Base-by-base conservation (phyloP, 179 eudicot genomes). In the Drosera spatulata region DNA sequence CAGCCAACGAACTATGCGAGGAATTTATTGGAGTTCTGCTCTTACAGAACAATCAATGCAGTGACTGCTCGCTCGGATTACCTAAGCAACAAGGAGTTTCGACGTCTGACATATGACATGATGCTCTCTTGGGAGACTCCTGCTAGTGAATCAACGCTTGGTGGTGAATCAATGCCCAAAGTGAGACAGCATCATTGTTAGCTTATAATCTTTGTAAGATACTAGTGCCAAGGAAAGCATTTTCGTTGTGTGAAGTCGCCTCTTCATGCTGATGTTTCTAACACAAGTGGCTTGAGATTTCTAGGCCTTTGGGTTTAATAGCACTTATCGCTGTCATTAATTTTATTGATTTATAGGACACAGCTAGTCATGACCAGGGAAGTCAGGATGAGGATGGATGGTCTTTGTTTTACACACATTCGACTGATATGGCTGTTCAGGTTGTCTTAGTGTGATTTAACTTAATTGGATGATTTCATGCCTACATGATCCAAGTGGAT, bases 121-220 rank as follows among this genome's bases (percentile, higher is more conserved):
- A 86, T 86, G 95, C 83, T 84, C 71, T 85, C 95, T 7, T 86
- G 95, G 95, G 95, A 86, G 52, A 66, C 69, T 39, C 85, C 95
- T 10, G 82, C 66, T 53, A 64, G 62, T 62, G 75, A 22, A 22
- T 22, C 33, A 22, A 22, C 33, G 33, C 33, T 22, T 22, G 33
- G 78, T 50, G 66, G 22, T 60, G 73, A 70, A 45, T 61, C 70
- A 9, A 46, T 60, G 13, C 59, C 71, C 60, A 66, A 61, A 44
- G 82, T 77, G 69, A 78, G 85, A 69, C 71, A 66, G 49, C 58
- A 46, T 55, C 56, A 47, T 71, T 55, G 58, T 57, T 61, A 40
- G 66, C 62, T 39, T 68, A 44, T 61, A 37, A 45, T 52, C 60
- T 62, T 62, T 41, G 58, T 66, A 60, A 58, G 67, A 64, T 41